A percentile compares a stretch with the other conserved stretches of the same genome.
Evolutionary conservation across 139 green algal genomes (phyloP).

Genomic region (Limnomonas spitsbergensis): DNA sequence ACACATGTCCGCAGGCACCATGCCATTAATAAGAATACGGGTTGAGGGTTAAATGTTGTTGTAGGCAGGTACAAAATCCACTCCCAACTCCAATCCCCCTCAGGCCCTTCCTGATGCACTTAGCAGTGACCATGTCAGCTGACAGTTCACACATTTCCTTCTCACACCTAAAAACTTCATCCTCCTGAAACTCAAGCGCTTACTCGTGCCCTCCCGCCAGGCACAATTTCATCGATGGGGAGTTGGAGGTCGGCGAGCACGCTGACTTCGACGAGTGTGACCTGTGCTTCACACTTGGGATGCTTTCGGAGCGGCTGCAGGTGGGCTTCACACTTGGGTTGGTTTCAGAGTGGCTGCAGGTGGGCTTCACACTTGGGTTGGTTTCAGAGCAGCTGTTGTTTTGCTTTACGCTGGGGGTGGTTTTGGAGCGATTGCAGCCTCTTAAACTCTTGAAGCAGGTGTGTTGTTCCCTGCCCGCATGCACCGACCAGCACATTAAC

Average conservation of each 20-base stretch:
- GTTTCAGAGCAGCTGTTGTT: neutral
- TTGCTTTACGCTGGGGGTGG: neutral
- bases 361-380: neutral
- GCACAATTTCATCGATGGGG: neutral
- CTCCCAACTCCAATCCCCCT: too few relatives aligned
- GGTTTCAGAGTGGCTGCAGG: constrained; percentile 1
- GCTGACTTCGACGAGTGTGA: neutral
- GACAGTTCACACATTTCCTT: too few relatives aligned
- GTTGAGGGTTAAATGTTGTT: too few relatives aligned
- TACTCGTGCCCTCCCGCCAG: neutral
- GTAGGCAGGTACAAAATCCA: too few relatives aligned
- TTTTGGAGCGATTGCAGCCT: neutral
- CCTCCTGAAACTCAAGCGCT: neutral
- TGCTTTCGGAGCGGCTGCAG: neutral
- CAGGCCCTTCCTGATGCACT: too few relatives aligned
- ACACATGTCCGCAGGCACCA: too few relatives aligned
- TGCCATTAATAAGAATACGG: too few relatives aligned
- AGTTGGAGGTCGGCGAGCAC: neutral
- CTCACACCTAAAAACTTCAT: too few relatives aligned
- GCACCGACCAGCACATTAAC: too few relatives aligned
- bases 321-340: neutral
- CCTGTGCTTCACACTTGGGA: neutral
- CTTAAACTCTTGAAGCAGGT: too few relatives aligned
- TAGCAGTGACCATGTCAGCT: too few relatives aligned
- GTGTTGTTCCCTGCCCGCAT: too few relatives aligned